Conservation (phyloP, 2,329 filamentous ascomycete species). For the Trichophyton schoenleinii region DNA sequence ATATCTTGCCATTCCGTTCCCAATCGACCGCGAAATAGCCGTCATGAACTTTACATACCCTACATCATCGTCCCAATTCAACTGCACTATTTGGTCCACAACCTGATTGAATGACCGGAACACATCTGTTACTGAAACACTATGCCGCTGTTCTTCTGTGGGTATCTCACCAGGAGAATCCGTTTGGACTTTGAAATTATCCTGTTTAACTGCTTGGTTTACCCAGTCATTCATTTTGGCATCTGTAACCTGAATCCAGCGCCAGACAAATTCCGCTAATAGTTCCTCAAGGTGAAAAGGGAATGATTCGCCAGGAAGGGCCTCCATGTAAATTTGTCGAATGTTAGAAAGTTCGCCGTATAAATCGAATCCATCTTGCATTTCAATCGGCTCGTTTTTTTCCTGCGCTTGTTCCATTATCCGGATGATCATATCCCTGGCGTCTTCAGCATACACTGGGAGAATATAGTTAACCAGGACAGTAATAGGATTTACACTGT, state of each 20-base stretch:
- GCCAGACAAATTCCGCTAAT: constrained; percentile 86
- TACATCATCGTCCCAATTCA: constrained; percentile 87
- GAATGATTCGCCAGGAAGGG: constrained; percentile 59
- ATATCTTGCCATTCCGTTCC: constrained; percentile 70
- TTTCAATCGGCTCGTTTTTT: constrained; percentile 60
- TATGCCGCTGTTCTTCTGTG: constrained; percentile 74
- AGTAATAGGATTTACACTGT: constrained; percentile 46
- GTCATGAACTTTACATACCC: constrained; percentile 98
- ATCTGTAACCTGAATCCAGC: constrained; percentile 78
- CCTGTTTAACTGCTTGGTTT: constrained; percentile 80
- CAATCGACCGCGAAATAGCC: constrained; percentile 70
- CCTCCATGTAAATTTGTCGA: constrained; percentile 63
- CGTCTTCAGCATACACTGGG: constrained; percentile 81
- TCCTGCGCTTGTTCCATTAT: constrained; percentile 64
- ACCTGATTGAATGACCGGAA: constrained; percentile 90
- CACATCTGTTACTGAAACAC: constrained; percentile 82
- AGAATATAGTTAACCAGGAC: constrained; percentile 74
- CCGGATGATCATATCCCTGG: constrained; percentile 66
- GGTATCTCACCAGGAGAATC: constrained; percentile 51
- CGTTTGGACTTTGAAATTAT: constrained; percentile 65
- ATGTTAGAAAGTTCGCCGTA: constrained; percentile 83
- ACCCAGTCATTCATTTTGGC: constrained; percentile 69
- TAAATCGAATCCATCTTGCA: constrained; percentile 87
- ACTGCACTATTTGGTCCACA: constrained; percentile 69
- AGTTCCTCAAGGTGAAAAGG: constrained; percentile 78